phyloP scores from a whole-genome alignment of 176 grass and related monocot genomes.

The Poa pratensis region DNA sequence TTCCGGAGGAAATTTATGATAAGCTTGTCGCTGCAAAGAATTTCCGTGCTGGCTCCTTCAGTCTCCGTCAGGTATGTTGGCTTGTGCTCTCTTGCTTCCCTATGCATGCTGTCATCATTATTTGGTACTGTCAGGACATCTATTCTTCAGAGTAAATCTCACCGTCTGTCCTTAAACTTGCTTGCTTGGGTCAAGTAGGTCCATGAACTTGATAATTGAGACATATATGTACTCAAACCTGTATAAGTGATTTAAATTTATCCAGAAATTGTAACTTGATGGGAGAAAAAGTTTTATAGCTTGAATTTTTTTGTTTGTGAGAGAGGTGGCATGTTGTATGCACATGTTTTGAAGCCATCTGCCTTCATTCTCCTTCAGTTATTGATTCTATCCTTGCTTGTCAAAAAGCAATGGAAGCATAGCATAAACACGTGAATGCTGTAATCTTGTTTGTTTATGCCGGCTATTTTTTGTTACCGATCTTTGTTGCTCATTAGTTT shows the following conservation, averaged over 20 bases:
- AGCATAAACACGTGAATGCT: background rate
- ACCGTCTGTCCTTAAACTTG: slow-evolving; percentile 4
- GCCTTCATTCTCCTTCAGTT: too few relatives aligned
- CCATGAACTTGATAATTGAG: background rate
- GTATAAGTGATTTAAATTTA: background rate
- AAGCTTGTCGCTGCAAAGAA: slow-evolving; percentile 98
- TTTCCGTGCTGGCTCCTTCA: slow-evolving; percentile 93
- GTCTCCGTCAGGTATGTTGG: slow-evolving; percentile 73
- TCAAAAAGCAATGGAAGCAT: background rate
- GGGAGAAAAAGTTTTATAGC: background rate
- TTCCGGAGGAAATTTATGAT: slow-evolving; percentile 88
- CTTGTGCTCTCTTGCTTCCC: background rate
- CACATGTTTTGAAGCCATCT: background rate
- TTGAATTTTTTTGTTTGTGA: background rate
- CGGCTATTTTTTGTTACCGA: background rate
- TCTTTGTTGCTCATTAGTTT: background rate
- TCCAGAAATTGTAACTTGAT: background rate
- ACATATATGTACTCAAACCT: background rate
- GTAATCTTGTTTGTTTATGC: background rate
- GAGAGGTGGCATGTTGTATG: background rate
- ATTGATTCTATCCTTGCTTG: background rate
- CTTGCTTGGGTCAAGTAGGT: background rate
- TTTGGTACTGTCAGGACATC: background rate
- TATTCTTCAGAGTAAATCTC: background rate
- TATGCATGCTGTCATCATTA: background rate